Base-by-base conservation (phyloP, 768 basidiomycete species). In the Phaeotremella skinneri region DNA sequence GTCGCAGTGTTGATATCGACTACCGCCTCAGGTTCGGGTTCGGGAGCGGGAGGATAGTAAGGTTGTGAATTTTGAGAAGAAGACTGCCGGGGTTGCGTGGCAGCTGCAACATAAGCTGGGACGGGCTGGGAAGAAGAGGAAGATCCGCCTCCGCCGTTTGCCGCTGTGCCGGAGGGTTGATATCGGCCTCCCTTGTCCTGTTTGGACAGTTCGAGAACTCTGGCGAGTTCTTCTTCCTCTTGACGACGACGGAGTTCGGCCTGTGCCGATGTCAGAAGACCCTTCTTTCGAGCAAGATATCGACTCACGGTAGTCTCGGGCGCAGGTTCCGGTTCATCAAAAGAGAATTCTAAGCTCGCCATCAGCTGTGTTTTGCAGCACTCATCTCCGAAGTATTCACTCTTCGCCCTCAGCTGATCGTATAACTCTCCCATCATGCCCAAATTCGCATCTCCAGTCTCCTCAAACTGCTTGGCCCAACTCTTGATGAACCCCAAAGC, bases 221-320 rank as follows among this genome's bases (percentile, higher is more conserved):
- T 85, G 70, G 91, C 89, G 1, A 98, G 85, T 66, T 98, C 94
- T 70, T 94, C 94, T 69, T 97, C 94, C 73, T 98, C 94, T 59
- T 84, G 83, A 13, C 90, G 81, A 13, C 89, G 83, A 42, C 85
- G 83, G 13, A 89, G 90, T 61, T 91, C 90, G 61, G 90, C 89
- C 14, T 71, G 29, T 20, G 9, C 34, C 45, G 16, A n/a, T 25
- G 49, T 61, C 50, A 20, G 58, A 56, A 39, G 32, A 47, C 48
- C 57, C 54, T 52, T 11, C 43, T 4, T 11, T 7, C 7, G 2
- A 30, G 9, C 37, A 49, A 23, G 2, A 14, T 29, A 25, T 14
- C 17, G 20, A 59, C 69, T 56, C 37, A 69, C 71, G 31, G 58
- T 34, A 52, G 56, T 54, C 39, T 68, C 72, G 2, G 68, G 67